Evolutionary conservation across 2,329 filamentous ascomycete genomes (phyloP).

Genomic region (Massarina eburnea): DNA sequence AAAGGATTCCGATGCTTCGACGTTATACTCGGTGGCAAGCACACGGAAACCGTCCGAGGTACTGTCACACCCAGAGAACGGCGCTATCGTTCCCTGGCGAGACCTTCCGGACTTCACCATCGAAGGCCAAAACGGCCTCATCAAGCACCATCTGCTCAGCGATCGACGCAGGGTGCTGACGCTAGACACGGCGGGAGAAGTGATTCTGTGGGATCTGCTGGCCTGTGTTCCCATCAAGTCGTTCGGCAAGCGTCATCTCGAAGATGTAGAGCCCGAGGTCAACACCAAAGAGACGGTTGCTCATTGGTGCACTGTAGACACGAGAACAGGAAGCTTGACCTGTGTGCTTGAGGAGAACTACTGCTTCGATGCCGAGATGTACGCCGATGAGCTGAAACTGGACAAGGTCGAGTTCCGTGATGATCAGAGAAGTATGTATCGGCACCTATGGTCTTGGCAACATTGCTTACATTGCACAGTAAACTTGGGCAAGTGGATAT

Average conservation of each 20-base stretch:
- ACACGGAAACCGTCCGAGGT: slow-evolving; percentile 61
- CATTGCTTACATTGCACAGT: slow-evolving; percentile 54
- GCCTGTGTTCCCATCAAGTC: slow-evolving; percentile 83
- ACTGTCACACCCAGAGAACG: slow-evolving; percentile 46
- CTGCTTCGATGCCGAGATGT: slow-evolving; percentile 96
- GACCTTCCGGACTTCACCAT: slow-evolving; percentile 60
- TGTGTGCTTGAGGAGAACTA: slow-evolving; percentile 92
- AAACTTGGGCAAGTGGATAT: slow-evolving; percentile 94
- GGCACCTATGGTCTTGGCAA: neutral
- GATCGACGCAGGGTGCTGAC: slow-evolving; percentile 88
- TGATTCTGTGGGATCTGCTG: slow-evolving; percentile 91
- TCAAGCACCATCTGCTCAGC: slow-evolving; percentile 90
- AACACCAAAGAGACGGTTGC: slow-evolving; percentile 88
- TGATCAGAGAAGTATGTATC: slow-evolving; percentile 80
- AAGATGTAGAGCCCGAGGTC: slow-evolving; percentile 84
- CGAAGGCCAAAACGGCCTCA: slow-evolving; percentile 90
- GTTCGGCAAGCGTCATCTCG: slow-evolving; percentile 92
- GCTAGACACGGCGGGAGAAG: slow-evolving; percentile 91
- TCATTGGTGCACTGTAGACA: slow-evolving; percentile 95
- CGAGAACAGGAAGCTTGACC: slow-evolving; percentile 86
- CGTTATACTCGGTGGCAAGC: slow-evolving; percentile 51
- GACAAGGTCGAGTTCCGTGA: slow-evolving; percentile 80
- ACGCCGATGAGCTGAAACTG: slow-evolving; percentile 82
- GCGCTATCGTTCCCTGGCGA: slow-evolving; percentile 42
- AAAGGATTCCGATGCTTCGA: slow-evolving; percentile 59